Evolutionary conservation across 2,329 filamentous ascomycete species (phyloP), one percentile per base, ranked within the genome.

Genomic region (Grosmannia penicillata): DNA sequence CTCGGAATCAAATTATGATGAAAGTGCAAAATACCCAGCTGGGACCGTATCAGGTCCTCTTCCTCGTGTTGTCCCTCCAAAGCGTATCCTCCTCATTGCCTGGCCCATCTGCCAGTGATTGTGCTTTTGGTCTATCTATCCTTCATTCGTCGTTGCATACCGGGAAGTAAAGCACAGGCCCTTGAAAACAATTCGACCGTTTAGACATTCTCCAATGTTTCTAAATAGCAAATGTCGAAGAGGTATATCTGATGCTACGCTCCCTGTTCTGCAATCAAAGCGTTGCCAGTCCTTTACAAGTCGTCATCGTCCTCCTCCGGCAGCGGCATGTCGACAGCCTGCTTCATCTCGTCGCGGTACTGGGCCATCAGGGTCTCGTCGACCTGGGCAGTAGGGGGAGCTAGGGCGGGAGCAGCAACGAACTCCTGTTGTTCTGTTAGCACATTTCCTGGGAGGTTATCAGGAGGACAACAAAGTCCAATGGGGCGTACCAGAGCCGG

Each of bases 341-440:
- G 72, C 45, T 74, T 63, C 84, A 98, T 93, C 72, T 98, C 91
- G 63, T 80, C 68, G 62, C 80, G 68, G 72, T 93, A 93, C 67
- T 84, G 62, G 52, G 74, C 70, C 55, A 95, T 73, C 48, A 93
- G 78, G 40, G 69, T 72, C 64, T 82, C 73, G 66, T 96, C 85
- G 63, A 98, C 84, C 58, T 78, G 67, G 53, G 89, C 85, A 60
- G 91, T 89, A 45, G 91, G 87, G 52, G 91, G 91, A 50, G 89
- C 91, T 53, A 98, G 80, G 53, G 91, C 91, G 47, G 85, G 83
- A 46, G 85, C 87, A 54, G 91, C 91, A 54, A 96, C 89, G 58
- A 98, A 96, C 63, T 96, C 89, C 85, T 94, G 40, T 19, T 38
- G 15, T 25, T 18, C 33, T 40, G 50, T 61, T 50, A 60, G 54